Conservation (phyloP, 1,139 yeast genomes). For the Candida sanyaensis region DNA sequence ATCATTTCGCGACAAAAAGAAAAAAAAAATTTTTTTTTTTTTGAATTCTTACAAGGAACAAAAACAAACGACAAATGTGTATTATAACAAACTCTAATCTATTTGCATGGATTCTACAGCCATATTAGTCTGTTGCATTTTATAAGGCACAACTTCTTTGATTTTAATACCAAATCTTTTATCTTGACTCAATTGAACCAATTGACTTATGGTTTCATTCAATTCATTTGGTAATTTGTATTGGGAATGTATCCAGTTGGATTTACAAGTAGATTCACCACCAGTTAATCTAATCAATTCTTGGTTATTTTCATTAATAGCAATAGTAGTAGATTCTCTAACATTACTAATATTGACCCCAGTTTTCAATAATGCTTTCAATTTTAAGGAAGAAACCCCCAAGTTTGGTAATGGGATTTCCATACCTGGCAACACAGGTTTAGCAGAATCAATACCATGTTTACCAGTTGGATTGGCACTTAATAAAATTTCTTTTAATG, state of each 20-base stretch:
- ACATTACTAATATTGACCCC: conserved; percentile 59
- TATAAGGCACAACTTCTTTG: conserved; percentile 62
- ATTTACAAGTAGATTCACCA: conserved; percentile 63
- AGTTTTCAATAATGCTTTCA: conserved; percentile 60
- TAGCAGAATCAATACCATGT: conserved; percentile 63
- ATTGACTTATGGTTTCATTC: conserved; percentile 51
- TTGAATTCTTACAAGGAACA: too few relatives aligned
- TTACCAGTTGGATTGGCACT: conserved; percentile 65
- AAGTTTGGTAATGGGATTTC: conserved; percentile 73
- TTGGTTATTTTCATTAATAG: conserved; percentile 25
- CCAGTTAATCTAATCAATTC: conserved; percentile 82
- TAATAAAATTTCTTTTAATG: conserved; percentile 63
- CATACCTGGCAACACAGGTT: conserved; percentile 70
- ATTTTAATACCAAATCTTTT: conserved; percentile 66
- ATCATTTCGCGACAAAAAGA: not conserved
- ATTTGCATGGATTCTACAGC: conserved; percentile 38
- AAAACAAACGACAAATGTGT: not conserved
- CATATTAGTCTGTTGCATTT: conserved; percentile 20
- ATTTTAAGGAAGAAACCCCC: conserved; percentile 65
- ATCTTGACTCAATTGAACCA: conserved; percentile 62
- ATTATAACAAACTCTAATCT: conserved; percentile 22
- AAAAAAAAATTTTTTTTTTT: too few relatives aligned
- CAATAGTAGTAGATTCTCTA: conserved; percentile 75
- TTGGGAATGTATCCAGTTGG: conserved; percentile 86
- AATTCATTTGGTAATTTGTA: conserved; percentile 52